These are phyloP conservation scores for Phyllosticta citrichinensis DNA, from an alignment of 2,329 filamentous ascomycete species.

Conservation along the genomic window DNA sequence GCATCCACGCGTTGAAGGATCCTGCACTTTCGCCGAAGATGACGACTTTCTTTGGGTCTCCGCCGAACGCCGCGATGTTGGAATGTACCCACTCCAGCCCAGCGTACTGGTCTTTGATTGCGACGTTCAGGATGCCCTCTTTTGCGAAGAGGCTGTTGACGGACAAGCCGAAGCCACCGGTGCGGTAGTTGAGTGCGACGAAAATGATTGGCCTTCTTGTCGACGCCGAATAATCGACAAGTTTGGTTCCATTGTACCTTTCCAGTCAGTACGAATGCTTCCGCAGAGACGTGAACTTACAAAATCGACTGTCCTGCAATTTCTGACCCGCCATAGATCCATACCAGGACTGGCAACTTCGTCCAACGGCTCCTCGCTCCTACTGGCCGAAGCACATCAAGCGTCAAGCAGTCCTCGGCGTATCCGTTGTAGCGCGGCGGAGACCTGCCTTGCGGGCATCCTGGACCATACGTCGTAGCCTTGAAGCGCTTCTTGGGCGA, in stretches of 20 bases:
- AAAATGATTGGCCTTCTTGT: slow-evolving; percentile 58
- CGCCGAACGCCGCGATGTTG: slow-evolving; percentile 35
- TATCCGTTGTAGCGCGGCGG: background rate
- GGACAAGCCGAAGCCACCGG: slow-evolving; percentile 65
- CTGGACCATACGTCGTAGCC: slow-evolving; percentile 32
- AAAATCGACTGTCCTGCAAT: background rate
- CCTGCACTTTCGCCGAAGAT: slow-evolving; percentile 31
- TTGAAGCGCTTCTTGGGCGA: slow-evolving; percentile 29
- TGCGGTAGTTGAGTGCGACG: slow-evolving; percentile 69
- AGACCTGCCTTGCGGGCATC: slow-evolving; percentile 32
- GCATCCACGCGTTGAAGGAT: slow-evolving; percentile 26
- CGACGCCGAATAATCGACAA: slow-evolving; percentile 13
- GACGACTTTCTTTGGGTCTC: slow-evolving; percentile 25
- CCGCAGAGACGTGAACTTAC: background rate
- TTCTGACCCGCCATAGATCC: slow-evolving; percentile 11
- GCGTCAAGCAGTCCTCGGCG: slow-evolving; percentile 23
- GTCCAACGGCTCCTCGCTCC: slow-evolving; percentile 31
- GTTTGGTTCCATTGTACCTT: slow-evolving; percentile 23
- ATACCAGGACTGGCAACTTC: slow-evolving; percentile 32
- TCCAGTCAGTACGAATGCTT: slow-evolving; percentile 12
- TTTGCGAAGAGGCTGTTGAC: slow-evolving; percentile 41
- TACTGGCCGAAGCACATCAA: slow-evolving; percentile 19
- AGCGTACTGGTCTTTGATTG: slow-evolving; percentile 36
- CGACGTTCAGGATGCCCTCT: slow-evolving; percentile 42
- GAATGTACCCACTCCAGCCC: slow-evolving; percentile 36